Base-by-base conservation (phyloP, 164 flowering plant species). In the Magnolia kwangsiensis region DNA sequence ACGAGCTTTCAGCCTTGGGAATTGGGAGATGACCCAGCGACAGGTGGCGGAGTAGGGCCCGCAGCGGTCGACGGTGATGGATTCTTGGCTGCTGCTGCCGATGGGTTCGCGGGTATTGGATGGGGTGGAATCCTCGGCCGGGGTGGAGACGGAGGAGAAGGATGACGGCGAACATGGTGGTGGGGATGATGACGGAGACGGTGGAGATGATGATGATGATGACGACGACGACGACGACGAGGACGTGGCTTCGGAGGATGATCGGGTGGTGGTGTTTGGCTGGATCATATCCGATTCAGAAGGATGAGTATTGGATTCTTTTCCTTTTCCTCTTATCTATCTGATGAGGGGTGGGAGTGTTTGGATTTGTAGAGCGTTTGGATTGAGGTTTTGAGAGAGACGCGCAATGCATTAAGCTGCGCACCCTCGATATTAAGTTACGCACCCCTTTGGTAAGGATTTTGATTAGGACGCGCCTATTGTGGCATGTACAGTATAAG, bases 21-120 rank as follows among this genome's bases (percentile, higher is more conserved):
- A 93, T 78, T 87, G 89, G 29, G 82, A 81, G 51, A 95, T 88
- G 59, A 92, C 89, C 99, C 99, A 95, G 67, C 86, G 81, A 83
- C 96, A 95, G 2, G 90, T 77, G 3, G 95, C 96, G 16, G 96
- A 83, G 82, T 76, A 85, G 66, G 88, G 95, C 2, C 90, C 89
- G 0, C 92, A 87, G 23, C 90, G 83, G 74, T 90, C 96, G 67
- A 93, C 86, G 31, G 80, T 24, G 14, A 93, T 87, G 1, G 91
- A 81, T 64, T 89, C 96, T 58, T 85, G 85, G 61, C 61, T 9
- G 13, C 61, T 55, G 61, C 61, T 55, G 61, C 61, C 18, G 61
- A 37, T 7, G 45, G 29, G 45, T 37, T 68, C 71, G 45, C 14
- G 89, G 86, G 58, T 87, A 80, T 65, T 20, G 14, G 72, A 49